phyloP scores from a whole-genome alignment of 2,329 filamentous ascomycete genomes.

The Fusarium multiceps region DNA sequence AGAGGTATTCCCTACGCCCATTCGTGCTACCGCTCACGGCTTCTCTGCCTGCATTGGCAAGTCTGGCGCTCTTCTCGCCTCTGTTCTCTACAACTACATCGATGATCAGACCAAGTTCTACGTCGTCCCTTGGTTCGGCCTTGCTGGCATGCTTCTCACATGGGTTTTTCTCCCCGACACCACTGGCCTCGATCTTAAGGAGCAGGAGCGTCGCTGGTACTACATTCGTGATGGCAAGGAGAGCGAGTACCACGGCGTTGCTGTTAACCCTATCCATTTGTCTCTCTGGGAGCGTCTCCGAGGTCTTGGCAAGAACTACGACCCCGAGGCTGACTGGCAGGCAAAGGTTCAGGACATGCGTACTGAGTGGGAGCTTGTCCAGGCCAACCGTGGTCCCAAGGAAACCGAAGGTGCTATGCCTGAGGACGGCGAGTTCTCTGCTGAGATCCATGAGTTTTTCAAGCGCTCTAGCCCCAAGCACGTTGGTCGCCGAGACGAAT shows the following conservation, averaged over 20 bases:
- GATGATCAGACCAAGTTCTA: slow-evolving; percentile 85
- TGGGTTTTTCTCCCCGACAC: slow-evolving; percentile 93
- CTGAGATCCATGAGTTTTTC: slow-evolving; percentile 67
- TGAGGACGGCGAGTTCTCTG: slow-evolving; percentile 63
- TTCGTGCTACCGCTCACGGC: slow-evolving; percentile 93
- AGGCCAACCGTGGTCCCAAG: slow-evolving; percentile 59
- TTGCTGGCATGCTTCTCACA: slow-evolving; percentile 85
- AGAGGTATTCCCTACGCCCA: slow-evolving; percentile 94
- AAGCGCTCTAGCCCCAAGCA: slow-evolving; percentile 53
- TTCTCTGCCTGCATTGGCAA: slow-evolving; percentile 95
- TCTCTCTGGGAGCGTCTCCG: slow-evolving; percentile 87
- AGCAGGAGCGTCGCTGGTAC: slow-evolving; percentile 93
- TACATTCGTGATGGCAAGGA: slow-evolving; percentile 84
- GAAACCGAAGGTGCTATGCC: slow-evolving; percentile 58
- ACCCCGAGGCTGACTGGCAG: slow-evolving; percentile 84
- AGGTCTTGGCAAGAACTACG: slow-evolving; percentile 83
- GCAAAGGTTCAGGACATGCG: slow-evolving; percentile 87
- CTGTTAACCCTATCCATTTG: slow-evolving; percentile 88
- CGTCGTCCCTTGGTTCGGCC: slow-evolving; percentile 94
- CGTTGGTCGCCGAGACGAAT: slow-evolving; percentile 35
- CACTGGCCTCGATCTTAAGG: slow-evolving; percentile 94
- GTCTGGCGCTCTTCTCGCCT: slow-evolving; percentile 84
- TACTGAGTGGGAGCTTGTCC: slow-evolving; percentile 67
- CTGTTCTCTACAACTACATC: slow-evolving; percentile 96
- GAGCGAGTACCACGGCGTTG: slow-evolving; percentile 90